Evolutionary conservation across 306 rosid species (phyloP).

Genomic region (Clitoria ternatea): DNA sequence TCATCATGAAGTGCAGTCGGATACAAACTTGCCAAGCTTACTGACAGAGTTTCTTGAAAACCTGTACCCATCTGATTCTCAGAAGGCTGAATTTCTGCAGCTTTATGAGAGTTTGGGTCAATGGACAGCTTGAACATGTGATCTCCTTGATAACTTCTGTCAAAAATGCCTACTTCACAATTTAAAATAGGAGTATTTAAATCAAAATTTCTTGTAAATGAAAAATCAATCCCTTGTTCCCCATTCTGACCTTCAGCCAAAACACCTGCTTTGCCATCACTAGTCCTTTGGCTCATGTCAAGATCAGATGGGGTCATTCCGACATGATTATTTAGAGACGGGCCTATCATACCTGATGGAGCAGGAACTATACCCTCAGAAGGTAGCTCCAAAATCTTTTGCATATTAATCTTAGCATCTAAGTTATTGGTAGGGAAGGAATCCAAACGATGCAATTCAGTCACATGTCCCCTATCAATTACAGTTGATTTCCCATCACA

Average conservation of each 20-base stretch:
- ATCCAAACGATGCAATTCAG: conserved; percentile 28
- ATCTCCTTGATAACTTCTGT: conserved; percentile 27
- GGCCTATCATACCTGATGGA: conserved; percentile 25
- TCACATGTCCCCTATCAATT: conserved; percentile 22
- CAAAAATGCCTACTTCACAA: conserved; percentile 24
- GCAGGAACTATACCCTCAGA: conserved; percentile 30
- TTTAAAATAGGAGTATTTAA: conserved; percentile 33
- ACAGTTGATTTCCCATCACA: conserved; percentile 35
- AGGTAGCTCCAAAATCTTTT: conserved; percentile 30
- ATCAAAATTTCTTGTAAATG: conserved; percentile 29
- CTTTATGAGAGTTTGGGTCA: conserved; percentile 29
- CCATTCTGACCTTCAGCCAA: conserved; percentile 33
- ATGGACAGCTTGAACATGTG: conserved; percentile 32
- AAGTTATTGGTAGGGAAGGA: conserved; percentile 28
- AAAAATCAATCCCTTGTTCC: conserved; percentile 31
- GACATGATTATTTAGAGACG: conserved; percentile 14
- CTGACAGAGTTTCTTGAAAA: conserved; percentile 27
- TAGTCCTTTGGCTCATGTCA: conserved; percentile 25
- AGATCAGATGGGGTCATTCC: conserved; percentile 30
- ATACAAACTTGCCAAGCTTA: conserved; percentile 32
- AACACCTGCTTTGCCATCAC: conserved; percentile 27
- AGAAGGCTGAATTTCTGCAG: conserved; percentile 33
- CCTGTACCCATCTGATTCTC: conserved; percentile 25
- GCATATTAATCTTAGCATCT: conserved; percentile 12
- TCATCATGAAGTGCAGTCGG: conserved; percentile 33